Conservation (phyloP, 768 basidiomycete species). For the Lentinula sp. region DNA sequence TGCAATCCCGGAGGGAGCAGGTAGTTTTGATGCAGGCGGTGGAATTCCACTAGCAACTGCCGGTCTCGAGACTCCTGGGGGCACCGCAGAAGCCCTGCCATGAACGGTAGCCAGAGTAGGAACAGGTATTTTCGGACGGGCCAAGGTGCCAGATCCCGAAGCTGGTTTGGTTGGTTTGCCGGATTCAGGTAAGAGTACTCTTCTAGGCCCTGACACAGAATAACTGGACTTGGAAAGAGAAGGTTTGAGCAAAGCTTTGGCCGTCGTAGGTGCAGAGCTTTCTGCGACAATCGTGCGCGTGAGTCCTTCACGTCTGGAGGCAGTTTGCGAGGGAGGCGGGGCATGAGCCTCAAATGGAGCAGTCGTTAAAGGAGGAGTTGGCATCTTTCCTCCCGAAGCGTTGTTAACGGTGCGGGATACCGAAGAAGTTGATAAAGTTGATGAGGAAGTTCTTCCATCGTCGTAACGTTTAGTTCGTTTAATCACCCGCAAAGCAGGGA, state of each 20-base stretch:
- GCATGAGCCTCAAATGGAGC: not conserved
- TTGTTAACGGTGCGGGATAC: not conserved
- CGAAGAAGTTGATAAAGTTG: slow-evolving; percentile 7
- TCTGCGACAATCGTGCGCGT: slow-evolving; percentile 25
- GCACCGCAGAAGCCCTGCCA: not conserved
- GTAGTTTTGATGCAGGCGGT: not conserved
- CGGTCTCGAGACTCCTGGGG: not conserved
- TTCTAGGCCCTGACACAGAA: slow-evolving; percentile 5
- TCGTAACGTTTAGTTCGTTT: slow-evolving; percentile 27
- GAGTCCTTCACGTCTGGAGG: slow-evolving; percentile 20
- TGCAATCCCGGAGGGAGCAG: slow-evolving; percentile 7
- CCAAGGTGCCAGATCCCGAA: not conserved
- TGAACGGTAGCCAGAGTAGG: slow-evolving; percentile 1
- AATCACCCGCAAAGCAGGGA: slow-evolving; percentile 43
- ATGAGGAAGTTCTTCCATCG: slow-evolving; percentile 14
- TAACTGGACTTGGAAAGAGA: slow-evolving; percentile 1
- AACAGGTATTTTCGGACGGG: not conserved
- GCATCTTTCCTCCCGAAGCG: not conserved
- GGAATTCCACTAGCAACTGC: not conserved
- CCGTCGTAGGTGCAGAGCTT: not conserved
- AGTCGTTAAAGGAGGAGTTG: not conserved
- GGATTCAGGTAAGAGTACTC: slow-evolving; percentile 7
- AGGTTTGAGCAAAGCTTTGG: not conserved
- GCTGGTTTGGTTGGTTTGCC: not conserved
- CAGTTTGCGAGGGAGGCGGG: slow-evolving; percentile 8